Percentiles rank a stretch among this genome's conserved stretches.
phyloP scores from a whole-genome alignment of 2,329 filamentous ascomycete species.

The Venturia aucupariae region DNA sequence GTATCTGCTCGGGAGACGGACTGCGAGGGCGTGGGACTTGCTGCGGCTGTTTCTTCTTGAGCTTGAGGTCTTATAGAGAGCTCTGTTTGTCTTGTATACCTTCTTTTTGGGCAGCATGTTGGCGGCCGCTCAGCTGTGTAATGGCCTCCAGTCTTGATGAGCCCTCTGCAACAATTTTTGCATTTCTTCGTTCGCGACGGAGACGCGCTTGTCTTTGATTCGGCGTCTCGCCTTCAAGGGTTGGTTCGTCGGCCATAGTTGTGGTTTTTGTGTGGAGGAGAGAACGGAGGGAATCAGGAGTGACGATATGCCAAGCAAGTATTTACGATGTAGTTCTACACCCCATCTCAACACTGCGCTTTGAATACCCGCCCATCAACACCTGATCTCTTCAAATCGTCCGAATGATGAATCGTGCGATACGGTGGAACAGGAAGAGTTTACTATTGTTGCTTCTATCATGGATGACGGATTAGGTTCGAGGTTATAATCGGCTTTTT shows the following conservation, averaged over 20 bases:
- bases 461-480: too few species aligned
- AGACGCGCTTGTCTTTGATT: conserved; percentile 55
- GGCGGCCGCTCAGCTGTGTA: conserved; percentile 54
- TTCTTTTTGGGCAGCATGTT: conserved; percentile 12
- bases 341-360: too few species aligned
- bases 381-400: too few species aligned
- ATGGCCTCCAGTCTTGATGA: conserved; percentile 65
- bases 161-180: conserved; percentile 66
- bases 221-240: conserved; percentile 28
- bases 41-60: background rate
- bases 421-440: too few species aligned
- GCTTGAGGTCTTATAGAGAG: background rate
- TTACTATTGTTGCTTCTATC: too few species aligned
- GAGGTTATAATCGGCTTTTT: too few species aligned
- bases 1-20: background rate
- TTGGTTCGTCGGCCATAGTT: background rate
- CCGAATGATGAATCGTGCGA: too few species aligned
- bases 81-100: background rate
- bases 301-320: too few species aligned
- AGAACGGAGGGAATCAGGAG: background rate
- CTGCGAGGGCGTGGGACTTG: background rate
- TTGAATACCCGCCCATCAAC: too few species aligned
- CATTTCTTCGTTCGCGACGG: conserved; percentile 69
- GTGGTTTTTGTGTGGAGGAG: background rate
- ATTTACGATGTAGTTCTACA: too few species aligned